Base-by-base conservation (phyloP, 169 alveolate species). In the Plasmodium ovale region DNA sequence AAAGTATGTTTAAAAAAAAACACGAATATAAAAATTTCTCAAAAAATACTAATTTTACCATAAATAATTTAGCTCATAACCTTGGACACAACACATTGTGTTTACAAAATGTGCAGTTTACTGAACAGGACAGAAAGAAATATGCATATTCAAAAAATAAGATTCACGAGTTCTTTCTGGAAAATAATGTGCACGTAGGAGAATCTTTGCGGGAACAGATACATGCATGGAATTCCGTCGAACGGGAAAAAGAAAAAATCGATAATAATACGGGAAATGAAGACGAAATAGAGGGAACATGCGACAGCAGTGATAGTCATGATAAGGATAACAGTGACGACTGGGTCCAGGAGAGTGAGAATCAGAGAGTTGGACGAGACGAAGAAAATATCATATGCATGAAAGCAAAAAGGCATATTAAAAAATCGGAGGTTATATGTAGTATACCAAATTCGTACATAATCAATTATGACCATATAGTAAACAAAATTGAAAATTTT, bases 141-240 rank as follows among this genome's bases (percentile, higher is more conserved):
- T 82, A 82, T 67, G 47, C 72, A 47, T 82, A 65, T 54, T 29
- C 51, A 42, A 82, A 82, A 35, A 82, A 82, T 51, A 82, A 59
- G 67, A 82, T 82, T 27, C 27, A 58, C 10, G 90, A 82, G 1
- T 65, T 53, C 67, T 21, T 82, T 14, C 16, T 16, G 7, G 84
- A 82, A 16, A 3, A 19, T 70, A 53, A 65, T 19, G 14, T 74
- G 16, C 35, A 74, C 16, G 68, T 35, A 25, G 27, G 42, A 14
- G 70, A 14, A 59, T 9, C 25, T 14, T 21, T 47, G 12, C 56
- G 16, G 16, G 56, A 47, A 5, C 56, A 5, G 12, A 47, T 14
- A 21, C 16, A 21, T 0, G 19, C 56, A 47, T 47, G 16, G 16
- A 47, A 47, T 14, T 5, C 56, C 16, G 16, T 4, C 2, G 56